Evolutionary conservation across 108 stramenopile species (phyloP), one percentile per base, ranked within the genome.

Genomic region (Seminavis robusta): DNA sequence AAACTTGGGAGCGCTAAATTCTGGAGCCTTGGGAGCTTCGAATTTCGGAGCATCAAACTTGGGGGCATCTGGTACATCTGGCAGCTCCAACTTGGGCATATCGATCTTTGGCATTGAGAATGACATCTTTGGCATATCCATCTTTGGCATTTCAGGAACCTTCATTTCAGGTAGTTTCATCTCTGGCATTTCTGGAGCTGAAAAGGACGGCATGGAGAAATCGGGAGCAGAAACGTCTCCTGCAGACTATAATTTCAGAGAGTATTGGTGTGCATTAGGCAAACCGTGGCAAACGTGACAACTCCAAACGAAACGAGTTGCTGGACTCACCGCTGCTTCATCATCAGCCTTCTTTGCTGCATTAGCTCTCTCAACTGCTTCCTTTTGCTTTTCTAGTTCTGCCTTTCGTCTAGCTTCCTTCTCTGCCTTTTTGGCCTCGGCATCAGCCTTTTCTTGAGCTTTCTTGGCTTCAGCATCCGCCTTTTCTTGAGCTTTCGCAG

Each of bases 11-110:
- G 56, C 57, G 31, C 66, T 71, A 41, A 81, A 73, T 29, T 73
- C 71, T 1, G 81, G 79, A 33, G 51, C 46, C 36, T 73, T 57
- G 0, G 77, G 77, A 42, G 66, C 58, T 16, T 77, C 63, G 40
- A 83, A 55, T 33, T 74, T 62, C 4, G 78, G 69, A 9, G 47
- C 49, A 20, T 75, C 59, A 38, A 88, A 36, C 56, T 82, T 81
- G 28, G 74, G 71, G 37, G 55, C 47, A 37, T 56, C 49, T 45
- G 44, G 44, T 4, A 74, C 46, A 43, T 74, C 67, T 13, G 74
- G 74, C 7, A 62, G 61, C 43, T 68, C 69, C 46, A 77, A 74
- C 15, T 67, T 56, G 13, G 69, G 59, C n/a, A 64, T 40, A 26
- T 59, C 37, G 26, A 65, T 34, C 33, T 68, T 31, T 31, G 61